phyloP scores from a whole-genome alignment of 2,329 filamentous ascomycete genomes.

The Clarireedia monteithiana region DNA sequence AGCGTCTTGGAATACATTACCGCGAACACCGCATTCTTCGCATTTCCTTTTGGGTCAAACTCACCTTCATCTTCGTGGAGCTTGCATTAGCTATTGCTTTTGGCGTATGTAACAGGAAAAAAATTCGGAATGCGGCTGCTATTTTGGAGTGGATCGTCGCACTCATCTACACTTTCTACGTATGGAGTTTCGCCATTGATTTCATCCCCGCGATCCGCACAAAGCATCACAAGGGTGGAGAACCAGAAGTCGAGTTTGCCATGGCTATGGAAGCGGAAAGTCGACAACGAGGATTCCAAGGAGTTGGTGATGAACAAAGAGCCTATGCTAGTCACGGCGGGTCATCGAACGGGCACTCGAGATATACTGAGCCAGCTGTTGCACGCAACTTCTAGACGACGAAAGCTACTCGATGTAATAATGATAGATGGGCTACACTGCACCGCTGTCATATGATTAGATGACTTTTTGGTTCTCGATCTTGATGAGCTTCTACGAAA shows the following conservation, averaged over 20 bases:
- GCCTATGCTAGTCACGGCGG: not conserved
- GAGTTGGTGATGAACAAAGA: not conserved
- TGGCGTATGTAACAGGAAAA: conserved; percentile 43
- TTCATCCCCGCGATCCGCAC: conserved; percentile 58
- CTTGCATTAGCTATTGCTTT: conserved; percentile 68
- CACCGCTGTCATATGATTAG: too few species aligned
- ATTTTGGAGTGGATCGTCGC: conserved; percentile 74
- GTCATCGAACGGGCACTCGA: too few species aligned
- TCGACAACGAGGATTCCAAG: not conserved
- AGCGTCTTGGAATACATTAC: conserved; percentile 74
- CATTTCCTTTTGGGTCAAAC: conserved; percentile 80
- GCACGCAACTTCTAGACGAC: too few species aligned
- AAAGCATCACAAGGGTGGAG: conserved; percentile 11
- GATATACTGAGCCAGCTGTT: too few species aligned
- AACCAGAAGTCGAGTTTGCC: conserved; percentile 23
- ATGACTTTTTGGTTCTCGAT: too few species aligned
- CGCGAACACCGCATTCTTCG: conserved; percentile 67
- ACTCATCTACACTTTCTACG: conserved; percentile 81
- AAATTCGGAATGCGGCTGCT: conserved; percentile 58
- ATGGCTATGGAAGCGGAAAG: conserved; percentile 8
- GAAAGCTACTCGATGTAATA: too few species aligned
- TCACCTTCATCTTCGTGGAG: conserved; percentile 76
- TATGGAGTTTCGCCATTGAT: conserved; percentile 81
- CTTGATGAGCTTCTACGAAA: too few species aligned
- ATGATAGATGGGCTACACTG: too few species aligned